Conservation (phyloP, 768 basidiomycete genomes). For the Gloeostereum incarnatum region DNA sequence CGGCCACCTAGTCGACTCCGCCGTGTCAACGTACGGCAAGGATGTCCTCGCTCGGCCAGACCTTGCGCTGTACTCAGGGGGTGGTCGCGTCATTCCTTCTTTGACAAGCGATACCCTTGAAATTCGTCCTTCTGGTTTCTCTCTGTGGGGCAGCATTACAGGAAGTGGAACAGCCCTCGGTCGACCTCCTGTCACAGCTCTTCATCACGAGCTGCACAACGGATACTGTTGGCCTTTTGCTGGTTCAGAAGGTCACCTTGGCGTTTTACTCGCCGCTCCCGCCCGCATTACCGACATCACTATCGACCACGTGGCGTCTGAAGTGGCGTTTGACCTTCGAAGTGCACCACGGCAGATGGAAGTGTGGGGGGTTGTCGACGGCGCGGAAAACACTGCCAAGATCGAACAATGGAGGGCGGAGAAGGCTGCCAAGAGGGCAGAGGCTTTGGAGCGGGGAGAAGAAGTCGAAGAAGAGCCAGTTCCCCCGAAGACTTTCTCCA, state of each 20-base stretch:
- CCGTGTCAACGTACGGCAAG: constrained; percentile 57
- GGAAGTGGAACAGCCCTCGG: constrained; percentile 58
- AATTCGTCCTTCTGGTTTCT: constrained; percentile 42
- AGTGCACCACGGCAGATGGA: constrained; percentile 78
- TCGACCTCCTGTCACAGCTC: constrained; percentile 74
- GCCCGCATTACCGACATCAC: constrained; percentile 68
- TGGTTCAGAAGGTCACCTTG: constrained; percentile 73
- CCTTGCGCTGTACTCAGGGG: constrained; percentile 77
- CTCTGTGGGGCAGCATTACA: constrained; percentile 45
- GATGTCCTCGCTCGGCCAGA: constrained; percentile 79
- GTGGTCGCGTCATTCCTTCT: constrained; percentile 71
- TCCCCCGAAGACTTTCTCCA: constrained; percentile 41
- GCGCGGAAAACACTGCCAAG: constrained; percentile 48
- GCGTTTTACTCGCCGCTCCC: constrained; percentile 70
- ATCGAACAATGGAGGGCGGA: constrained; percentile 45
- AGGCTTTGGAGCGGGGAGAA: constrained; percentile 20
- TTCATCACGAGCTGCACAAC: constrained; percentile 77
- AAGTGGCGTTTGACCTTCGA: constrained; percentile 62
- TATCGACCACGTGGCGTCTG: constrained; percentile 82
- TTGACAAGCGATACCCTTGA: constrained; percentile 79
- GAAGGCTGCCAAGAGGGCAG: constrained; percentile 24
- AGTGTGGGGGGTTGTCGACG: constrained; percentile 86
- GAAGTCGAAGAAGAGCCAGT: constrained; percentile 28
- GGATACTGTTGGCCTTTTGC: constrained; percentile 94
- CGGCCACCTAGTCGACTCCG: constrained; percentile 64